Evolutionary conservation across 148 eudicot genomes (phyloP), one percentile per base, ranked within the genome.

Genomic region (Amaranthus cruentus): DNA sequence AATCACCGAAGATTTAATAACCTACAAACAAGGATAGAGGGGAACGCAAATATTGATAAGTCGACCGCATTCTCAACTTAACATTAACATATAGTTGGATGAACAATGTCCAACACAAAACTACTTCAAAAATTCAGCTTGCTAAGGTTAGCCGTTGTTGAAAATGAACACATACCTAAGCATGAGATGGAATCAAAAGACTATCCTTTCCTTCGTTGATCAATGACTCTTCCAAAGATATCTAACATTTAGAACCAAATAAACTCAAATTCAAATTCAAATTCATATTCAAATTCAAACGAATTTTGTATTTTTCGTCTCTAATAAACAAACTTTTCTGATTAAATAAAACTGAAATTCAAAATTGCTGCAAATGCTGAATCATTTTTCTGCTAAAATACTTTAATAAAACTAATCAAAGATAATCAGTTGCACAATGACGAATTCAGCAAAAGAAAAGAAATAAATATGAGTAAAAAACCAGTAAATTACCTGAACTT

Each of bases 201-300:
- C 85, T 72, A 51, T 86, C 91, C 73, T 90, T 90, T 57, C 95
- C 95, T 62, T 68, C 75, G 74, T 80, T 65, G 15, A 87, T 73
- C 59, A 76, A 73, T 6, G 85, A 80, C 69, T 80, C 87, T 64
- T 76, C 74, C 89, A 81, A 69, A 5, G 86, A 65, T 66, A 87
- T 81, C 91, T 87, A 74, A 48, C 47, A 70, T 48, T 11, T 57
- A 64, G 51, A 67, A 57, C 38, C 8, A 21, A 71, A 51, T n/a
- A 55, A 2, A 55, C 5, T 9, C 14, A 13, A 11, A n/a, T n/a
- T n/a, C 2, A 13, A 55, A 5, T 0, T 3, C 2, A 55, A 55
- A 10, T 8, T 15, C 11, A 11, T 9, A 55, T 28, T 28, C 38
- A 28, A 28, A 28, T 28, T 28, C 38, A 28, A 28, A 28, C 38